phyloP scores from a whole-genome alignment of 108 stramenopile genomes.

The Epipyxis sp. region DNA sequence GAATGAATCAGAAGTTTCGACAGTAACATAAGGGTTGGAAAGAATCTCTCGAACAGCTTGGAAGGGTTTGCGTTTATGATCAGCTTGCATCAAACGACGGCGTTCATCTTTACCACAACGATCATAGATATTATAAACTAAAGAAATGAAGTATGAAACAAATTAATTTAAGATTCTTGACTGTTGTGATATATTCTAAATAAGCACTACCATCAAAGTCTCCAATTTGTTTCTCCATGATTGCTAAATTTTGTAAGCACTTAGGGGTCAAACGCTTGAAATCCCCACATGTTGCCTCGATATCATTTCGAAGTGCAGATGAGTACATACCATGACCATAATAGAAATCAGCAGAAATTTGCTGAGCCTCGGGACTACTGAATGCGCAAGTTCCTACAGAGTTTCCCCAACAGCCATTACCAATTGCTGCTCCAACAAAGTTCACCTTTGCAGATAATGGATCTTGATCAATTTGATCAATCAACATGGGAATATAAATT shows the following conservation, averaged over 20 bases:
- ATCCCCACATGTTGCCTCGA: slow-evolving; percentile 9
- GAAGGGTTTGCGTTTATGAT: slow-evolving; percentile 5
- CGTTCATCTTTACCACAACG: slow-evolving; percentile 9
- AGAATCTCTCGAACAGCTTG: not conserved
- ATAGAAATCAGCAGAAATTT: slow-evolving; percentile 24
- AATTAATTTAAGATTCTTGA: not conserved
- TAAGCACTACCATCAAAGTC: not conserved
- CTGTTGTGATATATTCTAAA: not conserved
- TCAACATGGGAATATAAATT: slow-evolving; percentile 69
- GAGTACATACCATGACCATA: slow-evolving; percentile 29
- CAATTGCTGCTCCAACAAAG: slow-evolving; percentile 62
- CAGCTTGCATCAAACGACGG: slow-evolving; percentile 22
- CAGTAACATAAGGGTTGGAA: not conserved
- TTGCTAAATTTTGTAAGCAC: not conserved
- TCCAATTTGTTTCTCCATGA: slow-evolving; percentile 3
- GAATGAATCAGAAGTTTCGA: slow-evolving; percentile 18
- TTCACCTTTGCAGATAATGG: not conserved
- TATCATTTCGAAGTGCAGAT: not conserved
- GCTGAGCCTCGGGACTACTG: not conserved
- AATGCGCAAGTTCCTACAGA: slow-evolving; percentile 25
- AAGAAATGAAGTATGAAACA: not conserved
- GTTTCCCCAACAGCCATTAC: slow-evolving; percentile 72
- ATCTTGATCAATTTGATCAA: slow-evolving; percentile 58
- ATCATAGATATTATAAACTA: slow-evolving; percentile 19
- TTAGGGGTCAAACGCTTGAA: not conserved